Conservation (phyloP, 768 basidiomycete genomes). For the Boletus fagicola region DNA sequence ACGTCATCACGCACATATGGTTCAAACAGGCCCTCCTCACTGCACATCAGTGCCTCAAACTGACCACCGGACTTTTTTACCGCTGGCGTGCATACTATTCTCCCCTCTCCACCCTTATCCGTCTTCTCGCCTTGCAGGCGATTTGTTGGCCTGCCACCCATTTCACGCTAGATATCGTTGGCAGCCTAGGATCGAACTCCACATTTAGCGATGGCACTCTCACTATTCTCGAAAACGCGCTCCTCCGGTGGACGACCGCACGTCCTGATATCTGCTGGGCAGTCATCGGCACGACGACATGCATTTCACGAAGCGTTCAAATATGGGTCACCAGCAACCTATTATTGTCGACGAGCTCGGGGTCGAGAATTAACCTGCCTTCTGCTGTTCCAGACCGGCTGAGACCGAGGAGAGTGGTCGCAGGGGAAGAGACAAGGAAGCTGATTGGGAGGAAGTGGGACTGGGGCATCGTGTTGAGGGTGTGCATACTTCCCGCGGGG, state of each 20-base stretch:
- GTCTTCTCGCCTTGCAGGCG: constrained; percentile 88
- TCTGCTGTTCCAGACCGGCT: constrained; percentile 20
- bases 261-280: constrained; percentile 90
- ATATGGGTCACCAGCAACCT: constrained; percentile 97
- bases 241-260: constrained; percentile 44
- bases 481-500: constrained; percentile 73
- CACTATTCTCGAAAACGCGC: constrained; percentile 24
- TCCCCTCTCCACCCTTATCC: constrained; percentile 82
- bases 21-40: constrained; percentile 68
- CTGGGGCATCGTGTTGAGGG: constrained; percentile 67
- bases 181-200: constrained; percentile 31
- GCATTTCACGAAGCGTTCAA: constrained; percentile 77
- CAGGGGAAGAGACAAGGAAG: constrained; percentile 21
- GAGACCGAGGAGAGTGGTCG: constrained; percentile 17
- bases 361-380: constrained; percentile 4
- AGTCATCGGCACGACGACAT: constrained; percentile 85
- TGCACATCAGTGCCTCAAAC: constrained; percentile 81
- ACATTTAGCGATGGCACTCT: constrained; percentile 3
- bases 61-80: constrained; percentile 85
- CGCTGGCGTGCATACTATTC: constrained; percentile 93
- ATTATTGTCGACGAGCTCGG: constrained; percentile 16
- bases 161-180: constrained; percentile 73
- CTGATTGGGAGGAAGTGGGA: constrained; percentile 68
- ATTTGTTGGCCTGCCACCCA: constrained; percentile 97
- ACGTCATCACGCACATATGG: neutral